Percentiles rank a stretch among this genome's conserved stretches.
Evolutionary conservation across 192 early-diverging fungal genomes (phyloP).

Genomic region (Coemansia sp.): DNA sequence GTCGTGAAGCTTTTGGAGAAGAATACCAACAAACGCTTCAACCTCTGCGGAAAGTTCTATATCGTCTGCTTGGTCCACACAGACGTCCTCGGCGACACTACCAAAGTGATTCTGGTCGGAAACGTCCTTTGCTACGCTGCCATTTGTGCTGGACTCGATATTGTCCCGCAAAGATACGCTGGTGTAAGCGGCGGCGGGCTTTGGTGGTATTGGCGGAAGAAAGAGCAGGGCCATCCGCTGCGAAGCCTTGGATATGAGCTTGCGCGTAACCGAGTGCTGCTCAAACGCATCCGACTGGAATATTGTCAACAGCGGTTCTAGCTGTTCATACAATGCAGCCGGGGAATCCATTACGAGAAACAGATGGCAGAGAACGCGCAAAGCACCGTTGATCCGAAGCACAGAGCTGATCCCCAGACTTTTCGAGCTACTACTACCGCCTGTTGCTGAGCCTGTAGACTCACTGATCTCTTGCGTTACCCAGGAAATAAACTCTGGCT

Average conservation of each 20-base stretch:
- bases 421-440: not conserved
- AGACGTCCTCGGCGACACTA: slow-evolving; percentile 12
- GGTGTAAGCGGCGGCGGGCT: slow-evolving; percentile 63
- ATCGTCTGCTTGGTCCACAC: slow-evolving; percentile 59
- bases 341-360: slow-evolving; percentile 41
- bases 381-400: slow-evolving; percentile 36
- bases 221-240: slow-evolving; percentile 82
- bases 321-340: slow-evolving; percentile 10
- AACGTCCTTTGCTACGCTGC: not conserved
- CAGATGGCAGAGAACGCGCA: slow-evolving; percentile 49
- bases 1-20: slow-evolving; percentile 82
- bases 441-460: slow-evolving; percentile 3
- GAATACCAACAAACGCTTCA: slow-evolving; percentile 76
- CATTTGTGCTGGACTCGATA: slow-evolving; percentile 3
- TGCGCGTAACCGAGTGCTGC: slow-evolving; percentile 73
- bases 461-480: slow-evolving; percentile 40
- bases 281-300: slow-evolving; percentile 55
- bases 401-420: slow-evolving; percentile 28
- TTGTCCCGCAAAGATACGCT: slow-evolving; percentile 24
- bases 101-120: slow-evolving; percentile 1
- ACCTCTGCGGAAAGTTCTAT: slow-evolving; percentile 79
- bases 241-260: slow-evolving; percentile 76
- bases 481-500: slow-evolving; percentile 74
- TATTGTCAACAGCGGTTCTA: slow-evolving; percentile 29
- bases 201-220: slow-evolving; percentile 66